phyloP scores from a whole-genome alignment of 768 basidiomycete species.

The Hygrophorus pudorinus region DNA sequence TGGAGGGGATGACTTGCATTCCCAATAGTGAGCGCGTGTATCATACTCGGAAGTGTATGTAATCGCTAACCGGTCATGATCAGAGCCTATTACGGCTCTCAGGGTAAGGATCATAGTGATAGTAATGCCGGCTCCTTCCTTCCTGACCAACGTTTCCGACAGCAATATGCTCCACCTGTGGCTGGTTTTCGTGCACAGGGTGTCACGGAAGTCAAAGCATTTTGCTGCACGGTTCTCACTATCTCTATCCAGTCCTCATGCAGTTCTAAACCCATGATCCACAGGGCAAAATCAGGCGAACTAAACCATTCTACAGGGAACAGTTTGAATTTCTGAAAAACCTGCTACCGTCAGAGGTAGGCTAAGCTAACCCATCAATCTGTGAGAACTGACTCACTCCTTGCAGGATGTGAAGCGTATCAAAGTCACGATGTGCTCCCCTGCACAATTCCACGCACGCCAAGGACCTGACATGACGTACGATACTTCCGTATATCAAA shows the following conservation, averaged over 20 bases:
- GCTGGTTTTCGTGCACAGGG: conserved; percentile 29
- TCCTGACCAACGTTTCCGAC: background rate
- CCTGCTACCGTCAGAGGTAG: conserved; percentile 44
- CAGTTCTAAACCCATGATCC: background rate
- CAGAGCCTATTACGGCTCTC: conserved; percentile 38
- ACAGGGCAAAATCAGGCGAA: conserved; percentile 57
- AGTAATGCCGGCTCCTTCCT: background rate
- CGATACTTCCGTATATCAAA: conserved; percentile 47
- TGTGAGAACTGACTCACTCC: conserved; percentile 1
- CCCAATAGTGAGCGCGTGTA: conserved; percentile 29
- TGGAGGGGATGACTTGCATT: conserved; percentile 51
- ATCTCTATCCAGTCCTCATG: background rate
- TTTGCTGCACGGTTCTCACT: conserved; percentile 32
- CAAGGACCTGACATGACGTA: conserved; percentile 52
- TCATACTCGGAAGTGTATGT: conserved; percentile 3
- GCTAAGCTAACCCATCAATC: conserved; percentile 1
- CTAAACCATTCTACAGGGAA: conserved; percentile 49
- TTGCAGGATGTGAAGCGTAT: conserved; percentile 51
- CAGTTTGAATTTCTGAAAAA: conserved; percentile 54
- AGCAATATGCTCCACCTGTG: conserved; percentile 42
- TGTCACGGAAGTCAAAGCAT: conserved; percentile 26
- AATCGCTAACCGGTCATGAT: conserved; percentile 2
- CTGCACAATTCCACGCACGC: conserved; percentile 62
- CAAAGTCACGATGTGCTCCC: conserved; percentile 65
- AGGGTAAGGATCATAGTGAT: conserved; percentile 26